Conservation (phyloP, 2,329 filamentous ascomycete species). For the Pseudogymnoascus sp. region DNA sequence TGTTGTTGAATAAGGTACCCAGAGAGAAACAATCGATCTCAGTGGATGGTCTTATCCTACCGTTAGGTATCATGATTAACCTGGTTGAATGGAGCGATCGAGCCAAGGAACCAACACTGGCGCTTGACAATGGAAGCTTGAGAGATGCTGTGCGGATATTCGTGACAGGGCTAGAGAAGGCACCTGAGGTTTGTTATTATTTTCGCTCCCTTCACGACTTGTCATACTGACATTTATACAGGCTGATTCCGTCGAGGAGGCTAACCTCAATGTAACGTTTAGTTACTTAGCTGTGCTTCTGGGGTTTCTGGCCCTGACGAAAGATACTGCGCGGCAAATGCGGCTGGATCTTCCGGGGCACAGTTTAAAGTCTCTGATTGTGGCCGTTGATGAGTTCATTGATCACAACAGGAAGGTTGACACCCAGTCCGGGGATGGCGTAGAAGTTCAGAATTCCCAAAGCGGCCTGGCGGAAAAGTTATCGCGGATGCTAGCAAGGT, state of each 20-base stretch:
- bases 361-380: slow-evolving; percentile 42
- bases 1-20: slow-evolving; percentile 40
- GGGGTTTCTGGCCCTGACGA: slow-evolving; percentile 65
- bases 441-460: slow-evolving; percentile 36
- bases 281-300: slow-evolving; percentile 81
- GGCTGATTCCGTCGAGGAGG: slow-evolving; percentile 66
- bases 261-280: slow-evolving; percentile 71
- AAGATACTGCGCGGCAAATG: slow-evolving; percentile 36
- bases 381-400: slow-evolving; percentile 55
- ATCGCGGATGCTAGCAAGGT: slow-evolving; percentile 41
- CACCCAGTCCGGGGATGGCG: slow-evolving; percentile 33
- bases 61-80: slow-evolving; percentile 79
- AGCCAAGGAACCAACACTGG: neutral
- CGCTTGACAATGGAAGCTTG: slow-evolving; percentile 37
- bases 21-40: slow-evolving; percentile 42
- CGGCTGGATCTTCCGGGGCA: slow-evolving; percentile 36
- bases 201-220: neutral
- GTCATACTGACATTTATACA: slow-evolving; percentile 28
- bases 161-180: slow-evolving; percentile 55
- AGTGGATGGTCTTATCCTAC: slow-evolving; percentile 66
- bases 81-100: slow-evolving; percentile 64
- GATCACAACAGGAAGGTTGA: slow-evolving; percentile 53
- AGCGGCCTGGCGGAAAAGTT: slow-evolving; percentile 46
- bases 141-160: slow-evolving; percentile 57
- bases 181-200: slow-evolving; percentile 53